phyloP scores from a whole-genome alignment of 768 basidiomycete genomes.

The Boletellus sp. region DNA sequence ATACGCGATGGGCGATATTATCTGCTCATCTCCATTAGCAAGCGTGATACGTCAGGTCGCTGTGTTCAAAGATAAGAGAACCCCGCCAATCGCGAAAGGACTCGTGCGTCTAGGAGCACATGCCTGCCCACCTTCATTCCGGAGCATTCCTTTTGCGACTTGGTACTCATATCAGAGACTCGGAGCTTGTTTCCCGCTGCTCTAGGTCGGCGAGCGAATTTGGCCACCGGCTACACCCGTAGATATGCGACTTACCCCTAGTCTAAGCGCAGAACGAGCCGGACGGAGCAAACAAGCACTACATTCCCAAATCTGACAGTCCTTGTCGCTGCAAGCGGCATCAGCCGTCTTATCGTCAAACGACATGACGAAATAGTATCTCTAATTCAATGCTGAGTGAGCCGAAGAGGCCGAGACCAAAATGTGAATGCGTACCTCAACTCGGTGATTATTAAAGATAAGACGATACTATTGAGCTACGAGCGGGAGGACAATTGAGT shows the following conservation, averaged over 20 bases:
- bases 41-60: constrained; percentile 1
- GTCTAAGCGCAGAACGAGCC: background rate
- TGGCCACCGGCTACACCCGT: constrained; percentile 14
- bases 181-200: background rate
- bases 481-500: background rate
- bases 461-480: background rate
- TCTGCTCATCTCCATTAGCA: background rate
- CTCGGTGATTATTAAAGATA: constrained; percentile 11
- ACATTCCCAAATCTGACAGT: background rate
- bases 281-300: background rate
- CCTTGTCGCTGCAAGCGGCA: constrained; percentile 1
- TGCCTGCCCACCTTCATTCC: constrained; percentile 11
- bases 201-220: constrained; percentile 13
- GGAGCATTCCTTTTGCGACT: constrained; percentile 5
- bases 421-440: background rate
- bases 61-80: constrained; percentile 7
- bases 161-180: too few species aligned
- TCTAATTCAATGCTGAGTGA: background rate
- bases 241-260: background rate
- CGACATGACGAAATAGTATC: background rate
- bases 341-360: constrained; percentile 8
- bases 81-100: constrained; percentile 26
- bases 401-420: background rate
- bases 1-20: background rate
- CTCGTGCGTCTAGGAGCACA: constrained; percentile 8